Conservation (phyloP, 2,329 filamentous ascomycete species). For the Mariannaea elegans region DNA sequence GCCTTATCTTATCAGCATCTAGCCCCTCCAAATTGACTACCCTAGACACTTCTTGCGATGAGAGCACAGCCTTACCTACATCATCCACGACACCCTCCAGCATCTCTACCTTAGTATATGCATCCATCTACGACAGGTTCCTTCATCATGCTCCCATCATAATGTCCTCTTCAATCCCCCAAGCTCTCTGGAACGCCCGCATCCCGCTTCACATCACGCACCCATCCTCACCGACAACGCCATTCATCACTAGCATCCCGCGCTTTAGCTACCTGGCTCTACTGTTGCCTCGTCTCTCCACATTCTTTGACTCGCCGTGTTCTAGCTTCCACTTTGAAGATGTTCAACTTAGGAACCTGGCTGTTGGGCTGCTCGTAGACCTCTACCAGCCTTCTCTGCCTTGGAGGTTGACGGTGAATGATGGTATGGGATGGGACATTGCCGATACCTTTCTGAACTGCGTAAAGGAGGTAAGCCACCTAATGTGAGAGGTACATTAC, state of each 20-base stretch:
- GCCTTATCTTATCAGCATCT: slow-evolving; percentile 19
- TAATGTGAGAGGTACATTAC: not conserved
- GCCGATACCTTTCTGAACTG: slow-evolving; percentile 71
- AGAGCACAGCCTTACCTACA: not conserved
- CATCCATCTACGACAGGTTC: not conserved
- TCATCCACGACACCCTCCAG: not conserved
- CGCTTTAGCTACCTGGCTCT: slow-evolving; percentile 69
- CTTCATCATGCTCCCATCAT: slow-evolving; percentile 32
- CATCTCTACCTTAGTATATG: not conserved
- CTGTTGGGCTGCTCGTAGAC: slow-evolving; percentile 64
- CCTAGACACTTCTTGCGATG: slow-evolving; percentile 7
- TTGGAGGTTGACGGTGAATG: slow-evolving; percentile 63
- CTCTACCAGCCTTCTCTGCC: slow-evolving; percentile 64
- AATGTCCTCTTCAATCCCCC: slow-evolving; percentile 48
- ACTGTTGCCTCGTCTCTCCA: slow-evolving; percentile 62
- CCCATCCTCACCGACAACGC: slow-evolving; percentile 53
- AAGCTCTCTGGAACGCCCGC: slow-evolving; percentile 63
- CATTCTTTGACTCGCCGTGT: slow-evolving; percentile 63
- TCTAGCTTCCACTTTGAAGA: slow-evolving; percentile 68
- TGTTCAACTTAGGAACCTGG: slow-evolving; percentile 61
- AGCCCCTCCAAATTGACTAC: slow-evolving; percentile 4
- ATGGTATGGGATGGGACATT: slow-evolving; percentile 67
- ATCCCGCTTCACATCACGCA: slow-evolving; percentile 66
- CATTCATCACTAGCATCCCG: slow-evolving; percentile 63
- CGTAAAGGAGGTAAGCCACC: slow-evolving; percentile 64